These are phyloP conservation scores for Aspergillus fructus DNA, from an alignment of 2,329 filamentous ascomycete species.

Conservation along the genomic window DNA sequence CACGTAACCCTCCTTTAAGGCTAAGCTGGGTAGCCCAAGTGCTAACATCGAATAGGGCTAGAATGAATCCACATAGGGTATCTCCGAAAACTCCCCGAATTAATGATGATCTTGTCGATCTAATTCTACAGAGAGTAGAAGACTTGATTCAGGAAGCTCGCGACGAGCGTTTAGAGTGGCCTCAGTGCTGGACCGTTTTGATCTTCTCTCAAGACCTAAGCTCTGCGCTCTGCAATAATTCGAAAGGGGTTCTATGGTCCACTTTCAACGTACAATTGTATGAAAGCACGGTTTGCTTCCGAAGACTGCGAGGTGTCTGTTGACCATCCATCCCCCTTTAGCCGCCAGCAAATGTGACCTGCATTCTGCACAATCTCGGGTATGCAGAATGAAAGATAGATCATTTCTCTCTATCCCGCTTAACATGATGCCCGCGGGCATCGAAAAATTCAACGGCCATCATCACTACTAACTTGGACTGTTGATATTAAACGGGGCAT, in stretches of 20 bases:
- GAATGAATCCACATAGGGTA: neutral
- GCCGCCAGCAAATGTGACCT: neutral
- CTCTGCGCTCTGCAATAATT: neutral
- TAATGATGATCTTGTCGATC: constrained; percentile 2
- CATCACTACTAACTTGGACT: neutral
- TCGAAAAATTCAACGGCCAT: neutral
- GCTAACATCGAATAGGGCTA: neutral
- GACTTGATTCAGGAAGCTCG: neutral
- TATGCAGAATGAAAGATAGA: neutral
- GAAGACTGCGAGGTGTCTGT: neutral
- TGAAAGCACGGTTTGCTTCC: neutral
- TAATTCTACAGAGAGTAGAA: neutral
- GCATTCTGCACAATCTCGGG: neutral
- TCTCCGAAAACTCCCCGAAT: constrained; percentile 2
- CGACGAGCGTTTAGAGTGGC: neutral
- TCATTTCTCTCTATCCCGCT: neutral
- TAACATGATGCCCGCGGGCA: neutral
- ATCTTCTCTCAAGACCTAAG: neutral
- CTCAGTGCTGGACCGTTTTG: neutral
- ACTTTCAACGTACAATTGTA: neutral
- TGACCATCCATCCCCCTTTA: neutral
- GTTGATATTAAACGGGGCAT: neutral
- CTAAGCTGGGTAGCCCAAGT: neutral
- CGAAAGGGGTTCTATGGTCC: neutral
- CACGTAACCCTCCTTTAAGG: neutral